phyloP scores from a whole-genome alignment of 2,329 filamentous ascomycete species.

The Fusarium virguliforme region DNA sequence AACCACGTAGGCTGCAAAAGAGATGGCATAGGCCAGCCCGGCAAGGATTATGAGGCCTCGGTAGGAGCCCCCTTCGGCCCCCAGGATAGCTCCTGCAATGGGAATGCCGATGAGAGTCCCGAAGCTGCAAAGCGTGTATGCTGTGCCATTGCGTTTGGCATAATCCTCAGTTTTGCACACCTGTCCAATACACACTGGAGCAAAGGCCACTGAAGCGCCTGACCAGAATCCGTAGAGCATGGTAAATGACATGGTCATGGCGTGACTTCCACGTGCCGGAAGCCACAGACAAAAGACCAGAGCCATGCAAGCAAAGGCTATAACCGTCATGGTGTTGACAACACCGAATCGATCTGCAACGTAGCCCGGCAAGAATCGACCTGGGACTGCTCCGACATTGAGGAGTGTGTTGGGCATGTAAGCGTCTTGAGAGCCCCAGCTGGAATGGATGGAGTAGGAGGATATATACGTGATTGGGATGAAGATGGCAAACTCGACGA shows the following conservation, averaged over 20 bases:
- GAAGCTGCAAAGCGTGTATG: conserved; percentile 12
- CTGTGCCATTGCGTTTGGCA: conserved; percentile 5
- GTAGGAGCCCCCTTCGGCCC: conserved; percentile 14
- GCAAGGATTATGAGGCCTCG: conserved; percentile 20
- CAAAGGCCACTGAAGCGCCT: conserved; percentile 10
- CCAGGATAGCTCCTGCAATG: conserved; percentile 21
- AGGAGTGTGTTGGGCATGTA: conserved; percentile 13
- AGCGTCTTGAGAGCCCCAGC: not conserved
- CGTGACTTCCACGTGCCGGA: not conserved
- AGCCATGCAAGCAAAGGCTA: conserved; percentile 7
- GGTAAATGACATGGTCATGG: conserved; percentile 6
- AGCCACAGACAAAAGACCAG: conserved; percentile 7
- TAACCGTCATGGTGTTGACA: conserved; percentile 14
- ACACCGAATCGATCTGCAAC: conserved; percentile 9
- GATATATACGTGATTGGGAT: conserved; percentile 73
- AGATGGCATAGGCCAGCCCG: conserved; percentile 4
- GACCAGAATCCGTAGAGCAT: conserved; percentile 15
- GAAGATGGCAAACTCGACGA: conserved; percentile 74
- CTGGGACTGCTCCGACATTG: conserved; percentile 7
- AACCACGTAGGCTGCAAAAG: conserved; percentile 12
- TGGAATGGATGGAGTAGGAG: not conserved
- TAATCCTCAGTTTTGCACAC: conserved; percentile 10
- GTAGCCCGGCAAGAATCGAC: conserved; percentile 6
- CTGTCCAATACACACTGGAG: conserved; percentile 1
- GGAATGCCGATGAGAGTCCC: conserved; percentile 13